phyloP scores from a whole-genome alignment of 2,329 filamentous ascomycete species.

The Diaporthe capsici region DNA sequence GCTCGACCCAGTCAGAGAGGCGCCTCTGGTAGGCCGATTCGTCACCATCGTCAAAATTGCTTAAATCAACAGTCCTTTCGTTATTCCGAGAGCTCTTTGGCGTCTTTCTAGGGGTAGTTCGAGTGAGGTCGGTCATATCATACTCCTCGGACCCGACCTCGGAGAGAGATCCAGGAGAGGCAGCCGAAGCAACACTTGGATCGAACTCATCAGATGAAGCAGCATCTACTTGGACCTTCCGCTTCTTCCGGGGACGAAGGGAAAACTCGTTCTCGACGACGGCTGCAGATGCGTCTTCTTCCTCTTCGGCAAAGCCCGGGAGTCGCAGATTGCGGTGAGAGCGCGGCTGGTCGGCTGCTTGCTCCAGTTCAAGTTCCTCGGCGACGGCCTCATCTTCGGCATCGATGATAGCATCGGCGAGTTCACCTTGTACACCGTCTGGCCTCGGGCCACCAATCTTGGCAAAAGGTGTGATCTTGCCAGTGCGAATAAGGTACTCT shows the following conservation, averaged over 20 bases:
- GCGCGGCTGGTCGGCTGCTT: slow-evolving; percentile 61
- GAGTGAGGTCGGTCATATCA: slow-evolving; percentile 56
- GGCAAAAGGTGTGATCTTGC: slow-evolving; percentile 97
- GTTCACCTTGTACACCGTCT: slow-evolving; percentile 74
- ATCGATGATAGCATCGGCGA: slow-evolving; percentile 84
- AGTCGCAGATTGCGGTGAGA: slow-evolving; percentile 82
- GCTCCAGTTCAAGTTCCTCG: slow-evolving; percentile 60
- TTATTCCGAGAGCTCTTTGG: slow-evolving; percentile 54
- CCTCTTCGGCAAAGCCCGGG: slow-evolving; percentile 76
- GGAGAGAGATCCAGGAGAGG: slow-evolving; percentile 36
- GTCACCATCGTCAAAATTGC: slow-evolving; percentile 87
- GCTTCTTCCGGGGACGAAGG: slow-evolving; percentile 71
- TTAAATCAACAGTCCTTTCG: slow-evolving; percentile 62
- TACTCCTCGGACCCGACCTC: slow-evolving; percentile 56
- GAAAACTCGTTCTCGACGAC: slow-evolving; percentile 68
- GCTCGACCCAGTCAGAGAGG: slow-evolving; percentile 79
- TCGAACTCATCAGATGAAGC: slow-evolving; percentile 63
- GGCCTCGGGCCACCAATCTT: slow-evolving; percentile 77
- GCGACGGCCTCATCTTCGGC: slow-evolving; percentile 81
- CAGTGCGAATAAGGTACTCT: slow-evolving; percentile 93
- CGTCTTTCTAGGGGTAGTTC: slow-evolving; percentile 55
- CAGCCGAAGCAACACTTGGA: slow-evolving; percentile 48
- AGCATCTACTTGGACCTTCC: slow-evolving; percentile 54
- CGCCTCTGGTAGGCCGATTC: slow-evolving; percentile 84
- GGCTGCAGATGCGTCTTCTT: slow-evolving; percentile 50